phyloP scores from a whole-genome alignment of 2,329 filamentous ascomycete genomes.

The Truncatella angustata region DNA sequence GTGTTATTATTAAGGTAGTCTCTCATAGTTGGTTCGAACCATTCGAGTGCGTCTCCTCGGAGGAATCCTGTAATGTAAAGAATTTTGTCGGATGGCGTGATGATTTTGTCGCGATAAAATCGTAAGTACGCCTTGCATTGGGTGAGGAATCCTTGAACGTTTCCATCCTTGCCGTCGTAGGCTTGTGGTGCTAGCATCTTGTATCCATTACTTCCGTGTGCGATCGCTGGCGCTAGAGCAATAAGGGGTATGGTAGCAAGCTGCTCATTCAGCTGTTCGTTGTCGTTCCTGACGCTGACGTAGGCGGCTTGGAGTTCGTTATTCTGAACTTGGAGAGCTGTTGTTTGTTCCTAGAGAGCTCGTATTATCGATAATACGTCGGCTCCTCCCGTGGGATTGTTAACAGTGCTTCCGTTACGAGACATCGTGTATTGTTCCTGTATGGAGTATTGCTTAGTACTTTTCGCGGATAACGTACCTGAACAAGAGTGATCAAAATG shows the following conservation, averaged over 20 bases:
- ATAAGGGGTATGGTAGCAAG: neutral
- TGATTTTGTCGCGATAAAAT: neutral
- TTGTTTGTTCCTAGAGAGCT: neutral
- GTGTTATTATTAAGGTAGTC: neutral
- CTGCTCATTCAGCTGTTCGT: neutral
- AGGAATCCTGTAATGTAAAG: neutral
- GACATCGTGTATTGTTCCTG: neutral
- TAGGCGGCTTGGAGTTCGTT: neutral
- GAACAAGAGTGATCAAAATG: slow-evolving; percentile 3
- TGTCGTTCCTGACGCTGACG: neutral
- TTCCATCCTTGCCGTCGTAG: neutral
- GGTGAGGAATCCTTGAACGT: slow-evolving; percentile 1
- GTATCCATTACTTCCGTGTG: neutral
- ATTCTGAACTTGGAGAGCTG: neutral
- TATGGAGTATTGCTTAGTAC: neutral
- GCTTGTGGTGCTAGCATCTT: neutral
- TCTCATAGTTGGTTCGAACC: neutral
- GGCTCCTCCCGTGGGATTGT: neutral
- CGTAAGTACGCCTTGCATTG: neutral
- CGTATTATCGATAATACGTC: neutral
- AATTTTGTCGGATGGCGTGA: neutral
- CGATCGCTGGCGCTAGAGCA: neutral
- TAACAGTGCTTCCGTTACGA: neutral
- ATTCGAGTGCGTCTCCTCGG: neutral
- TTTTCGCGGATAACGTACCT: neutral